A percentile compares a stretch with the other conserved stretches of the same genome.
Evolutionary conservation across 2,329 filamentous ascomycete species (phyloP).

Genomic region (Hypoxylon sp.): DNA sequence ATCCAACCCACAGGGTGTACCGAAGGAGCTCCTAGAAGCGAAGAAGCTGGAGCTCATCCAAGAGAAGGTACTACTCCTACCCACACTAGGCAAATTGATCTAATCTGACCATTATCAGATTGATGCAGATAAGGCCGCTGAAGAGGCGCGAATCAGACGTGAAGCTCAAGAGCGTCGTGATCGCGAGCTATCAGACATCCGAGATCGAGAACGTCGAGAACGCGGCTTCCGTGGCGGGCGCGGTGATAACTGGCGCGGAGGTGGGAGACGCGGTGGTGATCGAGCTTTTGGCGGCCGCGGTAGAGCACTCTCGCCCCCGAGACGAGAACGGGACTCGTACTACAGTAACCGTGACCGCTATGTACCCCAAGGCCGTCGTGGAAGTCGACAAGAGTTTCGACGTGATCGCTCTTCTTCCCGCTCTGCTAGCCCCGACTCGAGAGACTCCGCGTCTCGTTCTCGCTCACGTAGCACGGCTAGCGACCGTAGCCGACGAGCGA

Average conservation of each 20-base stretch:
- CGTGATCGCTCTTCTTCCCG: conserved; percentile 62
- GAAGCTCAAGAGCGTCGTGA: conserved; percentile 81
- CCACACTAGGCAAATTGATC: not conserved
- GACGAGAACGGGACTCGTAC: conserved; percentile 62
- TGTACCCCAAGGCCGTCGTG: conserved; percentile 64
- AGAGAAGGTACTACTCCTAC: conserved; percentile 78
- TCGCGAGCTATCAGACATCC: conserved; percentile 76
- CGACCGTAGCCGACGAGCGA: conserved; percentile 48
- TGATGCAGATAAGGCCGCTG: conserved; percentile 84
- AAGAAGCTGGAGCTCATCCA: conserved; percentile 96
- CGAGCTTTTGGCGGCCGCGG: conserved; percentile 63
- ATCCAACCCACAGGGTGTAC: conserved; percentile 87
- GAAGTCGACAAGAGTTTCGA: conserved; percentile 57
- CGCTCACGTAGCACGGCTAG: conserved; percentile 48
- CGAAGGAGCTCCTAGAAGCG: conserved; percentile 92
- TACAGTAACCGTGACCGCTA: conserved; percentile 65
- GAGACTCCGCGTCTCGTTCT: conserved; percentile 54
- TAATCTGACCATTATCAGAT: conserved; percentile 65
- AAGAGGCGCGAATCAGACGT: conserved; percentile 78
- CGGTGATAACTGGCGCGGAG: conserved; percentile 68
- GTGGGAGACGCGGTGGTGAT: conserved; percentile 64
- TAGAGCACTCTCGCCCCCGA: conserved; percentile 64
- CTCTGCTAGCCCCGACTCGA: conserved; percentile 57
- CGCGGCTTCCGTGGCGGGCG: conserved; percentile 65
- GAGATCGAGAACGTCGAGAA: conserved; percentile 74